phyloP scores from a whole-genome alignment of 306 rosid genomes.

The Datisca glomerata region DNA sequence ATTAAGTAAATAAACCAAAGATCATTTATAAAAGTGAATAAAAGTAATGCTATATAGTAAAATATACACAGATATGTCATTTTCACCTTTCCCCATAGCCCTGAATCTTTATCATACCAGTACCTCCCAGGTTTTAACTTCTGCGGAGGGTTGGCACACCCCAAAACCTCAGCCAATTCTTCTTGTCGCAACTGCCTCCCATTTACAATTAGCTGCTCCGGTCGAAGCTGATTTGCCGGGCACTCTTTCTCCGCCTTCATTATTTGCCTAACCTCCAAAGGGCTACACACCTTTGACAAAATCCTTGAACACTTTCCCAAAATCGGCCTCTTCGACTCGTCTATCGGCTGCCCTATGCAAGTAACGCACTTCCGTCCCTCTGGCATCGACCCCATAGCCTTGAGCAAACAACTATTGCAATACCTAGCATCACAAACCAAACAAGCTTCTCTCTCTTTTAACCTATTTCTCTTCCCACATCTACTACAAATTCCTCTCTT shows the following conservation, averaged over 20 bases:
- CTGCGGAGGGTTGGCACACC: constrained; percentile 57
- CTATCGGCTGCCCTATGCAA: constrained; percentile 69
- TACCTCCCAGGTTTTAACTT: constrained; percentile 81
- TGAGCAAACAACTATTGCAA: constrained; percentile 64
- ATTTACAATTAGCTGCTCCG: constrained; percentile 75
- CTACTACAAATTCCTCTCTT: constrained; percentile 55
- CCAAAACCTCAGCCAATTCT: constrained; percentile 70
- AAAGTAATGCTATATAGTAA: background rate
- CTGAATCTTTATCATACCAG: constrained; percentile 95
- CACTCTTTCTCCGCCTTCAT: constrained; percentile 87
- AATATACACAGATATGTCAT: background rate
- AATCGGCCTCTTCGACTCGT: constrained; percentile 47
- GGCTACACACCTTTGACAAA: constrained; percentile 63
- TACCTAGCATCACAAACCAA: constrained; percentile 69
- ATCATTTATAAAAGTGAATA: constrained; percentile 1
- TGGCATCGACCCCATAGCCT: constrained; percentile 95
- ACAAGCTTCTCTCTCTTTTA: constrained; percentile 75
- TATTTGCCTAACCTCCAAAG: constrained; percentile 77
- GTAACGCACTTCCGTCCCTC: constrained; percentile 84
- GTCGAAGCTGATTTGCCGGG: constrained; percentile 65
- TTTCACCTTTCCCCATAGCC: constrained; percentile 86
- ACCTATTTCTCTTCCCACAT: constrained; percentile 56
- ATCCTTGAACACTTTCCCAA: constrained; percentile 71
- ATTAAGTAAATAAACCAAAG: constrained; percentile 3
- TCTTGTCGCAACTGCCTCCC: constrained; percentile 65